Percentiles rank a stretch among this genome's conserved stretches.
These are phyloP conservation scores for Penicillium daleae DNA, from an alignment of 495 filamentous ascomycete species.

Conservation along the genomic window DNA sequence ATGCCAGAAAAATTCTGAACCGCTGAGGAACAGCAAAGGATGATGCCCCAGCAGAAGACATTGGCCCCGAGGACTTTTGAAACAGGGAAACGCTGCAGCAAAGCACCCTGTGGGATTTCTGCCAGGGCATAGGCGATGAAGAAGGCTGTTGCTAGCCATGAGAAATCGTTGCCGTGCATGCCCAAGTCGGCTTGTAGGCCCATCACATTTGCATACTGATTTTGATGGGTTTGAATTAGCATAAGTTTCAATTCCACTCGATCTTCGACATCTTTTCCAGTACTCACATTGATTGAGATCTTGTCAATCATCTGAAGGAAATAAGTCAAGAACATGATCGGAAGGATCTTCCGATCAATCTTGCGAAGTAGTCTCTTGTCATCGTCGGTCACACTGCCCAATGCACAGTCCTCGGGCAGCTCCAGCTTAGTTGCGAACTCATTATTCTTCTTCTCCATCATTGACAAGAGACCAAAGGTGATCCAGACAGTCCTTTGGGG, in stretches of 20 bases:
- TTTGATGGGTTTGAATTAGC: not conserved
- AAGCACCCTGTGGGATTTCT: slow-evolving; percentile 56
- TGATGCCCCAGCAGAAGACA: slow-evolving; percentile 61
- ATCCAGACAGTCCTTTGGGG: not conserved
- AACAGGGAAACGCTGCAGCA: slow-evolving; percentile 57
- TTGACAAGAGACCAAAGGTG: not conserved
- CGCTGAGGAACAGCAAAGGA: slow-evolving; percentile 59
- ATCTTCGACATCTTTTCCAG: not conserved
- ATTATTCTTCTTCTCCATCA: slow-evolving; percentile 18
- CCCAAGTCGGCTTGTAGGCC: slow-evolving; percentile 53
- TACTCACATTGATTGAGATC: slow-evolving; percentile 60
- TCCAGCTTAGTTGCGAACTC: slow-evolving; percentile 11
- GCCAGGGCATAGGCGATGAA: slow-evolving; percentile 59
- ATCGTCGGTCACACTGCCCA: slow-evolving; percentile 29
- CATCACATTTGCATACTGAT: slow-evolving; percentile 62
- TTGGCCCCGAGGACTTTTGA: slow-evolving; percentile 61
- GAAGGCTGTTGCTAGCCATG: slow-evolving; percentile 57
- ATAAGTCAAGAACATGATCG: slow-evolving; percentile 64
- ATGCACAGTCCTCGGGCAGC: slow-evolving; percentile 21
- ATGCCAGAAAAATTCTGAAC: slow-evolving; percentile 52
- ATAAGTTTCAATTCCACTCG: not conserved
- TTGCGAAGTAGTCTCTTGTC: slow-evolving; percentile 48
- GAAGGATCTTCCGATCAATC: slow-evolving; percentile 58
- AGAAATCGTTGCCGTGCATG: slow-evolving; percentile 57
- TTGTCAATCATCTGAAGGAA: slow-evolving; percentile 71